Base-by-base conservation (phyloP, 1,284 basidiomycete genomes). In the Apiotrichum siamense region DNA sequence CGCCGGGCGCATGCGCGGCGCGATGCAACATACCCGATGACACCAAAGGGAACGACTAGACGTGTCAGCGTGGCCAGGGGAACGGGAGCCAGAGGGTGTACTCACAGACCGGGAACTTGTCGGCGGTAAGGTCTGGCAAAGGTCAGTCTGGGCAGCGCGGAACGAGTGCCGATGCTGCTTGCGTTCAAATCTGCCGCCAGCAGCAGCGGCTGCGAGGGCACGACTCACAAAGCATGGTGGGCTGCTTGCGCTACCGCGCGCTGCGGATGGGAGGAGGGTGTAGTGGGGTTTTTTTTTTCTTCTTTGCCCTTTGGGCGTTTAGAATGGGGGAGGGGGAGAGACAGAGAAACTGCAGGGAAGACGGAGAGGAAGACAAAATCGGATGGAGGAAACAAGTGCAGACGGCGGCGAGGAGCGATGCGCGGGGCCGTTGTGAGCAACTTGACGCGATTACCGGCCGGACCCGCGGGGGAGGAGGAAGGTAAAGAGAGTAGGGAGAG, bases 81-180 rank as follows among this genome's bases (percentile, higher is more conserved):
- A 21, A 10, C 6, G 9, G 12, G 4, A n/a, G 13, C 4, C 2
- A 2, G 24, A 35, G 7, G 26, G 4, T 24, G 7, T 15, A 80
- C 85, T 76, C 62, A 86, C 85, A 87, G 64, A 88, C 77, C 61
- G 84, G 82, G 74, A 87, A 86, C 69, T 81, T 79, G 78, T 87
- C 85, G 56, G 85, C 82, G 43, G 86, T 87, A 56, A 87, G 77
- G 76, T 87, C 57, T 59, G 49, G n/a, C n/a, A n/a, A n/a, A n/a
- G n/a, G n/a, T n/a, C n/a, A n/a, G n/a, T n/a, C n/a, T n/a, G n/a
- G n/a, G n/a, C n/a, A n/a, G n/a, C n/a, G n/a, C n/a, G n/a, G n/a
- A n/a, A n/a, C n/a, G n/a, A n/a, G n/a, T n/a, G n/a, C n/a, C n/a
- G n/a, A n/a, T n/a, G n/a, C n/a, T n/a, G n/a, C n/a, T n/a, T n/a